Evolutionary conservation across 2,329 filamentous ascomycete species (phyloP).

Genomic region (Myriosclerotinia scirpicola): DNA sequence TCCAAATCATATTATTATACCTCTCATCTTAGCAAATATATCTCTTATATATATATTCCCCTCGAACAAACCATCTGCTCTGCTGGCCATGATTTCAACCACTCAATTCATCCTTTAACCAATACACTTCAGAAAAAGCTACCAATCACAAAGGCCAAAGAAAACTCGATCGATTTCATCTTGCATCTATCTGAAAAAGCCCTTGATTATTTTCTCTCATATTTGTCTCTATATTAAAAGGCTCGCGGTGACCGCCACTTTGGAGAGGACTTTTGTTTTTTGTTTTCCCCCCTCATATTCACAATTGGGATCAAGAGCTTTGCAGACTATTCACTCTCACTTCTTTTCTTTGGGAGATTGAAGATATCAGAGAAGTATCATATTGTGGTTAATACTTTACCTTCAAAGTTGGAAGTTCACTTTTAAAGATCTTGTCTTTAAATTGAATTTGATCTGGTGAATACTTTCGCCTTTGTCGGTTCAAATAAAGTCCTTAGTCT

Average conservation of each 20-base stretch:
- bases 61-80: constrained; percentile 3
- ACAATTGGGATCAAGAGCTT: not conserved
- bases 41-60: not conserved
- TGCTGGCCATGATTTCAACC: constrained; percentile 3
- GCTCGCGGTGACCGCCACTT: constrained; percentile 1
- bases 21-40: not conserved
- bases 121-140: not conserved
- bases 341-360: not conserved
- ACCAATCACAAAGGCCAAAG: not conserved
- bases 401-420: not conserved
- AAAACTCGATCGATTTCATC: constrained; percentile 9
- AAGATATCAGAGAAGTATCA: not conserved
- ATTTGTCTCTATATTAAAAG: constrained; percentile 13
- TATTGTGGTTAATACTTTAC: not conserved
- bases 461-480: not conserved
- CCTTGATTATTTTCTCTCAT: constrained; percentile 9
- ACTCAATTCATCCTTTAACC: constrained; percentile 5
- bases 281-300: not conserved
- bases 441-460: constrained; percentile 3
- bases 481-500: not conserved
- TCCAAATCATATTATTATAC: not conserved
- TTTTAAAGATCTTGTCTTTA: not conserved
- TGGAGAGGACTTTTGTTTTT: constrained; percentile 10
- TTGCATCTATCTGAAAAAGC: not conserved
- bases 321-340: constrained; percentile 5